Evolutionary conservation across 805 yeast genomes (phyloP).

Genomic region (Yarrowia yakushimensis): DNA sequence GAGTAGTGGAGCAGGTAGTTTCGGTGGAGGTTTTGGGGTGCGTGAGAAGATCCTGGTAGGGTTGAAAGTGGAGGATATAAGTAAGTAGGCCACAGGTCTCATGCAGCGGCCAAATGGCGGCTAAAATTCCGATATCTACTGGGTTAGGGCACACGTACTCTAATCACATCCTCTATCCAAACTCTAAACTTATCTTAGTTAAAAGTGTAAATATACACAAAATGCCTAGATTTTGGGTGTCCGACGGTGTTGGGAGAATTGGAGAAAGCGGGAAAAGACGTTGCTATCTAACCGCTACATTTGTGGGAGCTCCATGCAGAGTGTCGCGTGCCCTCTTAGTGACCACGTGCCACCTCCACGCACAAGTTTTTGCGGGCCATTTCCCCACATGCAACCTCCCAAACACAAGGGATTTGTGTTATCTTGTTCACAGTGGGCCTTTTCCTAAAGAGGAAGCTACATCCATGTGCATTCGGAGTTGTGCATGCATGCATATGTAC

Average conservation of each 20-base stretch:
- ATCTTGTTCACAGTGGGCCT: not conserved
- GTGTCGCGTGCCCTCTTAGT: not conserved
- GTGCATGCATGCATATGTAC: conserved; percentile 18
- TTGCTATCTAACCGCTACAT: not conserved
- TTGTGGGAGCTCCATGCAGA: no score
- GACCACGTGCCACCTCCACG: not conserved
- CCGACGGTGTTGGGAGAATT: not conserved
- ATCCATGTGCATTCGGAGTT: conserved; percentile 6
- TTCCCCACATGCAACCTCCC: conserved; percentile 1
- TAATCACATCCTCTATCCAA: conserved; percentile 3
- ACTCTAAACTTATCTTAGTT: conserved; percentile 2
- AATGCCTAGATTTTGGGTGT: not conserved
- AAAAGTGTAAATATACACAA: not conserved
- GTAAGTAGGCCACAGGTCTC: not conserved
- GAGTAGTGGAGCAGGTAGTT: not conserved
- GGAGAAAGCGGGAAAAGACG: not conserved
- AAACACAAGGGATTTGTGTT: not conserved
- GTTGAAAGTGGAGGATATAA: conserved; percentile 6
- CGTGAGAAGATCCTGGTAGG: not conserved
- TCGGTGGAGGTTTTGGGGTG: not conserved
- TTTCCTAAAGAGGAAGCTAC: conserved; percentile 15
- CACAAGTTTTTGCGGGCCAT: not conserved
- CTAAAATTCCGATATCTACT: conserved; percentile 19
- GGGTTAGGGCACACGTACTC: conserved; percentile 5
- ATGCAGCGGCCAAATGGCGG: conserved; percentile 13